These are phyloP conservation scores for Vitis hybrid DNA, from an alignment of 177 flowering plant genomes.

Conservation along the genomic window DNA sequence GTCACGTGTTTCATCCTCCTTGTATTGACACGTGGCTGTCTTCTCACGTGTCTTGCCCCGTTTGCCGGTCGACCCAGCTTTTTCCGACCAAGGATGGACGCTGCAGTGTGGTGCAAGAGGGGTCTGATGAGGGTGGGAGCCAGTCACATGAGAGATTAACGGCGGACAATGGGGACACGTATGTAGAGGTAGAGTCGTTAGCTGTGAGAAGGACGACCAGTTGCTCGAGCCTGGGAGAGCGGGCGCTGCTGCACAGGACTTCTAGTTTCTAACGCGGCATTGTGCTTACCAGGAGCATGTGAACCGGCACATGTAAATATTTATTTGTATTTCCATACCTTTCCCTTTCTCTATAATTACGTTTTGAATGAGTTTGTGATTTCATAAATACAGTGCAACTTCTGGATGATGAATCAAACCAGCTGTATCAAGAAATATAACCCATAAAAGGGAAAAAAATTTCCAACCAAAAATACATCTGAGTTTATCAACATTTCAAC, in stretches of 20 bases:
- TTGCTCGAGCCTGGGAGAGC: constrained; percentile 20
- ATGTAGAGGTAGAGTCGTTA: not conserved
- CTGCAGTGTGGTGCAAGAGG: not conserved
- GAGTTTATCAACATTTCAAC: no score
- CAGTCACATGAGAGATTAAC: constrained; percentile 9
- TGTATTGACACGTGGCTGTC: constrained; percentile 71
- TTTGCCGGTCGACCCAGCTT: constrained; percentile 51
- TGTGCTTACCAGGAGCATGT: not conserved
- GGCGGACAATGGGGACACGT: constrained; percentile 11
- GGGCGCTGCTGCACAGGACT: constrained; percentile 20
- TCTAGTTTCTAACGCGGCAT: constrained; percentile 13
- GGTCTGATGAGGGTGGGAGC: not conserved
- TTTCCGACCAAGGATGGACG: constrained; percentile 1
- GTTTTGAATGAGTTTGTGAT: no score
- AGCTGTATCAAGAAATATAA: not conserved
- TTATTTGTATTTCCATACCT: not conserved
- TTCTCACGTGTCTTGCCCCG: constrained; percentile 57
- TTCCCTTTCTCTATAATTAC: no score
- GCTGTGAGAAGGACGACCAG: constrained; percentile 27
- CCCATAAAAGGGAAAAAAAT: no score
- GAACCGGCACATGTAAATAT: not conserved
- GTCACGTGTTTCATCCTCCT: constrained; percentile 54
- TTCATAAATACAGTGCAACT: no score
- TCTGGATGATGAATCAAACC: constrained; percentile 29
- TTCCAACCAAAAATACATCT: no score